Base-by-base conservation (phyloP, 306 rosid species). In the Casuarina glauca region DNA sequence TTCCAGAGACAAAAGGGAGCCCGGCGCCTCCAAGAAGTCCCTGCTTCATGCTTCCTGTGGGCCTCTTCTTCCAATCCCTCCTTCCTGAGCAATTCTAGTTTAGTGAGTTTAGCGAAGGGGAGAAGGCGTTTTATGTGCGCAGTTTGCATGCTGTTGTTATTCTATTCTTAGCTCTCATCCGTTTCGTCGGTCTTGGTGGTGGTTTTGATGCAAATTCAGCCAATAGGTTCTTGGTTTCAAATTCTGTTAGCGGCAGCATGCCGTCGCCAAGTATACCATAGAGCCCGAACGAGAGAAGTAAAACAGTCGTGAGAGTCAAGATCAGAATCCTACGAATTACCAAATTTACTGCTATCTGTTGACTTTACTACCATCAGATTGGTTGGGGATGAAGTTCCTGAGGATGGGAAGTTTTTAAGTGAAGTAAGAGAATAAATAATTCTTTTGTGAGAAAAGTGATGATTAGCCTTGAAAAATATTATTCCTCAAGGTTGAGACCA, bases 21-120 rank as follows among this genome's bases (percentile, higher is more conserved):
- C 78, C 52, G 70, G 57, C 46, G 51, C 89, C 52, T 73, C 90
- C 36, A 94, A 89, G 81, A 94, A 94, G 84, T 88, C 92, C 11
- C 90, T 82, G 74, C 81, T 89, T 36, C 76, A 69, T 58, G 61
- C 87, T 82, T 60, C 88, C 26, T 94, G 98, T 89, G 68, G 64
- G 83, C 79, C 69, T 71, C 26, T 70, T 26, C 32, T 26, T 26
- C 32, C 32, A 0, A 26, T 26, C 32, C 32, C 32, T 48, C 51
- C 3, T 48, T 48, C 11, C 51, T 48, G 9, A 48, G 13, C 51
- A 48, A 48, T 48, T 48, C 15, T 10, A 48, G 13, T 48, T 10
- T 13, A 48, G 13, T 48, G 12, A 48, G 2, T 8, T 48, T 48
- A 6, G 9, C 11, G 51, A 48, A 48, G 9, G 51, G 9, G 51